A percentile compares a stretch with the other conserved stretches of the same genome.
These are phyloP conservation scores for Malus orientalis DNA, from an alignment of 306 rosid species.

Conservation along the genomic window DNA sequence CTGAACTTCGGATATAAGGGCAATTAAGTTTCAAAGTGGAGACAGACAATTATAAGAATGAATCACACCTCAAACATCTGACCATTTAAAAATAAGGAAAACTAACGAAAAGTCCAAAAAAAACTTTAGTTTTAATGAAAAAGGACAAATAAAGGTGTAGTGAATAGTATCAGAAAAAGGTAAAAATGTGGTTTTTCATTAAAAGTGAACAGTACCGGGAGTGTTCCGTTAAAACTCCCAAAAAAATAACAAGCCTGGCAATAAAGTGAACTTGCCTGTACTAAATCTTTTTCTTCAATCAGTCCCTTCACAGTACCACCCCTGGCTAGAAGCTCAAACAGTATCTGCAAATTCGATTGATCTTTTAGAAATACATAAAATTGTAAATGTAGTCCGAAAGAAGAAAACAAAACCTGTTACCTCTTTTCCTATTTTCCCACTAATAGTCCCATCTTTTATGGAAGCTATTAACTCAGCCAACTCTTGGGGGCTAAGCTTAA, in stretches of 20 bases:
- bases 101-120: too few relatives aligned
- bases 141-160: too few relatives aligned
- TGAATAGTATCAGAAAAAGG: too few relatives aligned
- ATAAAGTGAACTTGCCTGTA: slow-evolving; percentile 57
- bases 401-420: slow-evolving; percentile 16
- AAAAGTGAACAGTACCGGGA: too few relatives aligned
- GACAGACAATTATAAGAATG: not conserved
- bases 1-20: not conserved
- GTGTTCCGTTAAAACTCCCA: too few relatives aligned
- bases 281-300: slow-evolving; percentile 73
- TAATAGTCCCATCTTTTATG: slow-evolving; percentile 66
- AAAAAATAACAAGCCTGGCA: not conserved
- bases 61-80: not conserved
- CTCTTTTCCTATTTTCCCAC: slow-evolving; percentile 98
- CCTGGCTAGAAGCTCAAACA: slow-evolving; percentile 77
- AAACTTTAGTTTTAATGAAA: too few relatives aligned
- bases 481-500: slow-evolving; percentile 72
- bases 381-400: not conserved
- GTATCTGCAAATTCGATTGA: slow-evolving; percentile 44
- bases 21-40: not conserved
- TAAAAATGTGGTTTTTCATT: too few relatives aligned
- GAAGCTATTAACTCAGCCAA: slow-evolving; percentile 78
- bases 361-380: slow-evolving; percentile 8
- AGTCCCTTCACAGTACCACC: slow-evolving; percentile 88
- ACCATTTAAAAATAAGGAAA: not conserved